These are phyloP conservation scores for Termitomyces eurrhizus DNA, from an alignment of 768 basidiomycete species.

Conservation along the genomic window DNA sequence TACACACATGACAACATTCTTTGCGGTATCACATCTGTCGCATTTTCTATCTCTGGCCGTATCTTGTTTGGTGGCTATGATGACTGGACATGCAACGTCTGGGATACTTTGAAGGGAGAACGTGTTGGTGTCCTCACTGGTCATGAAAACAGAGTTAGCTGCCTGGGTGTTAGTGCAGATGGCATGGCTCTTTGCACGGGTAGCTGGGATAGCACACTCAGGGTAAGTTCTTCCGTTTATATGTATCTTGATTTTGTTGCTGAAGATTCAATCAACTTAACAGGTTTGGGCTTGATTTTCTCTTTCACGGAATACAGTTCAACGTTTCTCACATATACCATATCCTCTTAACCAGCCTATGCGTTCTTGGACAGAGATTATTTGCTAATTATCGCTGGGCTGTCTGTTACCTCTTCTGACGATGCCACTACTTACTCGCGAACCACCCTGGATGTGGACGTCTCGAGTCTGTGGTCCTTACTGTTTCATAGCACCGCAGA, in stretches of 20 bases:
- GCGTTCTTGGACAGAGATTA: conserved; percentile 16
- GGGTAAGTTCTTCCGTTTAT: conserved; percentile 49
- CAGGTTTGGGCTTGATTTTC: conserved; percentile 83
- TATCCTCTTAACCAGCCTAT: conserved; percentile 15
- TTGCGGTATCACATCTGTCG: conserved; percentile 98
- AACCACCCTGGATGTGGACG: conserved; percentile 40
- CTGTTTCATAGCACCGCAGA: conserved; percentile 35
- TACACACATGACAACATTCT: conserved; percentile 99
- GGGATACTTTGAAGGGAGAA: conserved; percentile 98
- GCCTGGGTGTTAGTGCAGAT: conserved; percentile 92
- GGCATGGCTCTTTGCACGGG: conserved; percentile 99
- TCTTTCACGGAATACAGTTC: conserved; percentile 13
- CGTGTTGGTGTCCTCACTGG: conserved; percentile 96
- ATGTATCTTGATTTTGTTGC: not conserved
- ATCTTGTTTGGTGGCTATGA: conserved; percentile 99
- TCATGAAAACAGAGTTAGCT: conserved; percentile 97
- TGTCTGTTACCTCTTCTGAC: conserved; percentile 45
- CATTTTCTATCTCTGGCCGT: conserved; percentile 96
- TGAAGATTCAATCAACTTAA: conserved; percentile 9
- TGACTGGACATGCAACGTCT: conserved; percentile 99
- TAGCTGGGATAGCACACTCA: conserved; percentile 95
- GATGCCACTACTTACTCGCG: conserved; percentile 53
- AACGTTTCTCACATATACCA: conserved; percentile 17
- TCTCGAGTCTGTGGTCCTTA: conserved; percentile 67
- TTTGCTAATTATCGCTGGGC: conserved; percentile 19